phyloP scores from a whole-genome alignment of 202 grass and related monocot genomes.

The Zizania palustris region DNA sequence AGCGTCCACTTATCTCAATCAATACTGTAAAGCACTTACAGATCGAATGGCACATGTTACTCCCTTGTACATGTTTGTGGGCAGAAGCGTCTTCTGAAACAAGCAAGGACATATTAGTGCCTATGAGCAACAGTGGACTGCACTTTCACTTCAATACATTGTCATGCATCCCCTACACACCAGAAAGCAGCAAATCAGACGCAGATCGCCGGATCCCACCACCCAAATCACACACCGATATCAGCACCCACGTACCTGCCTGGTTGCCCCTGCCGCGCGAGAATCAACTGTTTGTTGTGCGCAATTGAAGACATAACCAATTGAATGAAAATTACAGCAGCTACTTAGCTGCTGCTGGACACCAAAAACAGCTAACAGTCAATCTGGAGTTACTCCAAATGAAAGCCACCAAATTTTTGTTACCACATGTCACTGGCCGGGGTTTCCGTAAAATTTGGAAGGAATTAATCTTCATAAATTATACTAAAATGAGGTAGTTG shows the following conservation, averaged over 20 bases:
- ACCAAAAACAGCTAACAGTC: neutral
- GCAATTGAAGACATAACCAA: slow-evolving; percentile 29
- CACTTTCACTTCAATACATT: slow-evolving; percentile 31
- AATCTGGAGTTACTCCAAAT: slow-evolving; percentile 4
- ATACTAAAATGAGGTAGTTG: no score
- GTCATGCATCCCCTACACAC: neutral
- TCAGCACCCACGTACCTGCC: no score
- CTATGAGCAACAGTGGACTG: slow-evolving; percentile 4
- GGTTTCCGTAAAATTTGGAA: no score
- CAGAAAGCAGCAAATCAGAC: no score
- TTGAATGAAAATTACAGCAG: neutral
- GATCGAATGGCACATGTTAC: slow-evolving; percentile 44
- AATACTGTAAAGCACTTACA: slow-evolving; percentile 49
- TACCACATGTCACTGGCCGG: no score
- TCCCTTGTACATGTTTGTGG: slow-evolving; percentile 44
- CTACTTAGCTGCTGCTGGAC: neutral
- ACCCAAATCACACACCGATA: no score
- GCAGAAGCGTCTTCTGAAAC: slow-evolving; percentile 45
- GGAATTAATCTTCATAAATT: no score
- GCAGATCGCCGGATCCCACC: no score
- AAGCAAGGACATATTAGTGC: slow-evolving; percentile 36
- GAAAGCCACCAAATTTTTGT: neutral
- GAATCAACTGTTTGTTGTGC: neutral
- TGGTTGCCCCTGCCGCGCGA: no score
- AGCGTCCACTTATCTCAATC: slow-evolving; percentile 51